A percentile compares a stretch with the other conserved stretches of the same genome.
Conservation (phyloP, 1,284 basidiomycete genomes). For the Cutaneotrichosporon cutaneum region DNA sequence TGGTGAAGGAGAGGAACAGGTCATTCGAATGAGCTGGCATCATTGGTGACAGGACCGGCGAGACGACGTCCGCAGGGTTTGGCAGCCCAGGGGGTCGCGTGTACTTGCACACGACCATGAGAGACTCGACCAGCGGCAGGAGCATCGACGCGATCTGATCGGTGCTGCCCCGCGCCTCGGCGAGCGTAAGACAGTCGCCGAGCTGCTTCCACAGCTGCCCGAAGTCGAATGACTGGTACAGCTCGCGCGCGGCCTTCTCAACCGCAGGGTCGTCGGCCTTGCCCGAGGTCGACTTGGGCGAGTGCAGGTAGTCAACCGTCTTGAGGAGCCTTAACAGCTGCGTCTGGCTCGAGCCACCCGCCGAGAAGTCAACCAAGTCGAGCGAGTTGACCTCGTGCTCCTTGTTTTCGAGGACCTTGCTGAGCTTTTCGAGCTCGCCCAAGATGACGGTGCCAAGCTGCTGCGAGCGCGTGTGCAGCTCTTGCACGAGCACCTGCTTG, state of each 20-base stretch:
- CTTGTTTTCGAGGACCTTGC: slow-evolving; percentile 60
- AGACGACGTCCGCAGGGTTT: slow-evolving; percentile 42
- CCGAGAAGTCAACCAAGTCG: slow-evolving; percentile 77
- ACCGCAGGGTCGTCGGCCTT: slow-evolving; percentile 55
- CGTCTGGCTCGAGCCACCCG: slow-evolving; percentile 86
- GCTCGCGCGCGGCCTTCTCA: slow-evolving; percentile 68
- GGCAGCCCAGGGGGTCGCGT: slow-evolving; percentile 12
- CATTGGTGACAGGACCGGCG: slow-evolving; percentile 60
- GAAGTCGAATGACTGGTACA: slow-evolving; percentile 86
- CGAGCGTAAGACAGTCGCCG: slow-evolving; percentile 75
- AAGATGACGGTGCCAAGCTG: slow-evolving; percentile 75
- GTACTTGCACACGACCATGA: slow-evolving; percentile 99
- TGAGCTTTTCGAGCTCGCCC: slow-evolving; percentile 73
- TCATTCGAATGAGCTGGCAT: slow-evolving; percentile 70
- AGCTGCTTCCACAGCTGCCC: slow-evolving; percentile 79
- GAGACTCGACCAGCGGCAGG: slow-evolving; percentile 84
- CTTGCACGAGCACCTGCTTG: slow-evolving; percentile 79
- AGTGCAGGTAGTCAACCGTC: slow-evolving; percentile 93
- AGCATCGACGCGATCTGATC: slow-evolving; percentile 87
- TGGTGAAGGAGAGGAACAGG: slow-evolving; percentile 90
- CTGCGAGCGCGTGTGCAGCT: slow-evolving; percentile 78
- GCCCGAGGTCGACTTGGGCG: slow-evolving; percentile 54
- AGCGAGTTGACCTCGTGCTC: slow-evolving; percentile 61
- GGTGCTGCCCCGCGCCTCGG: slow-evolving; percentile 74
- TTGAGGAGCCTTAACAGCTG: slow-evolving; percentile 89